A percentile compares a stretch with the other conserved stretches of the same genome.
phyloP scores from a whole-genome alignment of 2,329 filamentous ascomycete species.

The Teratosphaeria destructans region DNA sequence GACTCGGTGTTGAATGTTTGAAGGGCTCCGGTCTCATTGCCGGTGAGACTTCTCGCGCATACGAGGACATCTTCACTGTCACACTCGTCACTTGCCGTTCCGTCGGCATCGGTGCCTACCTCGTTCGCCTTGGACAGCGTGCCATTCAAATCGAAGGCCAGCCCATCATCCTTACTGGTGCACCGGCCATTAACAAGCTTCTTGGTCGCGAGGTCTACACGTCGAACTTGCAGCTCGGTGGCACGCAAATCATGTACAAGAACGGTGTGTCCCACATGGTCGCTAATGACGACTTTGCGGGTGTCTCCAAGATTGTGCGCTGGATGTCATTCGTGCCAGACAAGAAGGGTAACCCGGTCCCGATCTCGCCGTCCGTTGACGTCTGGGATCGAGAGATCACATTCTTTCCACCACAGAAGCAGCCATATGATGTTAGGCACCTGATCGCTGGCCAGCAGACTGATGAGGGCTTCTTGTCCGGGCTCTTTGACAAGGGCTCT shows the following conservation, averaged over 20 bases:
- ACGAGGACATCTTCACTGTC: conserved; percentile 98
- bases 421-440: conserved; percentile 86
- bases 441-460: conserved; percentile 83
- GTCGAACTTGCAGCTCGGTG: conserved; percentile 96
- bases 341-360: conserved; percentile 83
- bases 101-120: conserved; percentile 97
- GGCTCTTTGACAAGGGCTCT: conserved; percentile 92
- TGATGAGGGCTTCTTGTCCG: conserved; percentile 74
- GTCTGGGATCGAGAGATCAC: conserved; percentile 86
- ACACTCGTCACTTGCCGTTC: conserved; percentile 96
- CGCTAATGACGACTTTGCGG: conserved; percentile 92
- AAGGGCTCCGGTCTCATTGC: conserved; percentile 96
- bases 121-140: conserved; percentile 95
- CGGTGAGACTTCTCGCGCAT: conserved; percentile 90
- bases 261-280: conserved; percentile 99
- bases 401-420: conserved; percentile 70
- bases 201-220: conserved; percentile 97
- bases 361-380: conserved; percentile 78
- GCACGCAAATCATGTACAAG: conserved; percentile 99
- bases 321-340: conserved; percentile 98
- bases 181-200: conserved; percentile 94
- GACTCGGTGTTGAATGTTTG: conserved; percentile 93
- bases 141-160: conserved; percentile 98
- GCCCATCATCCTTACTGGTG: conserved; percentile 96
- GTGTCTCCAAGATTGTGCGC: conserved; percentile 93